Evolutionary conservation across 768 basidiomycete genomes (phyloP), one percentile per base, ranked within the genome.

Genomic region (Lactarius deliciosus): DNA sequence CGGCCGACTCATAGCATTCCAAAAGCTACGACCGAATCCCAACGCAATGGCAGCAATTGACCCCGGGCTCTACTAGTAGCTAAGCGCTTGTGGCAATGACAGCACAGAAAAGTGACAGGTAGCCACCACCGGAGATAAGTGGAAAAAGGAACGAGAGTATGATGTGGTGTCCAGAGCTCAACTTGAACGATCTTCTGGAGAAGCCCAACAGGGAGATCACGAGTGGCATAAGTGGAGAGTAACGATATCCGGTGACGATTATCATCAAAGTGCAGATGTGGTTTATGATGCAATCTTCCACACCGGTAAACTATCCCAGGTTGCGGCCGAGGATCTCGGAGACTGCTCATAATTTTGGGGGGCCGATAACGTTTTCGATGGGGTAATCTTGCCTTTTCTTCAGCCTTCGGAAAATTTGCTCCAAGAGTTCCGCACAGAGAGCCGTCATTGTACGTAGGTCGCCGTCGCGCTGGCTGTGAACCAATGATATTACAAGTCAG

Each of bases 261-360:
- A 20, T 34, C 38, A n/a, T 32, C 53, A 41, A 41, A 13, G 18
- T 25, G 11, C 30, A 15, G 16, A 25, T 28, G 11, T 36, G 18
- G 16, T 60, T 43, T 47, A 22, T 47, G 41, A 25, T 36, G 38
- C 18, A 36, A 41, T 10, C 22, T 7, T n/a, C 22, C 22, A 8
- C 5, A 16, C 11, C 38, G 20, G 54, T 9, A 9, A 38, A 41
- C 9, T 30, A 57, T 9, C n/a, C 47, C 11, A 25, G 50, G 13
- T 45, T 36, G 32, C 28, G 18, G 28, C 63, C 63, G 45, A 38
- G 57, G 57, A 58, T 58, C 57, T 50, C 20, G 50, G 58, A 54
- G 20, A 16, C 47, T 20, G n/a, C n/a, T 7, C n/a, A 22, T 1
- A 22, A 25, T 5, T 60, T 53, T 41, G n/a, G 59, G 64, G 40